Percentiles rank a stretch among this genome's conserved stretches.
Evolutionary conservation across 2,329 filamentous ascomycete species (phyloP).

Genomic region (Tolypocladium endophyticum): DNA sequence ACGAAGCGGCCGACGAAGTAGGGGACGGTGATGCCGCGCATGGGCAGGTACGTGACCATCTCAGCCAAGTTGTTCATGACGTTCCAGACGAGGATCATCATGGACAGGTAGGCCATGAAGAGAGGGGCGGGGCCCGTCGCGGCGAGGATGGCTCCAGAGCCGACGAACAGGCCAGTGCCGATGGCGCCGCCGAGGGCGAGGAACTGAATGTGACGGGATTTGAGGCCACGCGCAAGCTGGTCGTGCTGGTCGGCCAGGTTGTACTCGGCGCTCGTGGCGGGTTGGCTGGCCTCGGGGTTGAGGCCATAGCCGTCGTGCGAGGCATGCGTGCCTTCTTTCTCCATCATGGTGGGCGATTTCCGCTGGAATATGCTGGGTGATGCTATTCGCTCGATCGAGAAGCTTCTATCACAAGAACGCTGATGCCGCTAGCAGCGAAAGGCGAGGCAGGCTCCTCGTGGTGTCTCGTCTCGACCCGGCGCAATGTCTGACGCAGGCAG

Average conservation of each 20-base stretch:
- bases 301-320: constrained; percentile 11
- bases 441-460: not conserved
- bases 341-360: constrained; percentile 4
- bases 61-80: constrained; percentile 46
- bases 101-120: constrained; percentile 55
- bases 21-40: constrained; percentile 45
- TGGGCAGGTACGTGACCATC: constrained; percentile 43
- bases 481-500: not conserved
- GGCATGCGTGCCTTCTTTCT: constrained; percentile 8
- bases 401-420: not conserved
- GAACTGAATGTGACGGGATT: constrained; percentile 51
- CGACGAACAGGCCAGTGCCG: constrained; percentile 54
- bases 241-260: constrained; percentile 25
- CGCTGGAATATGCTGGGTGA: not conserved
- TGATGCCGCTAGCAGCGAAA: not conserved
- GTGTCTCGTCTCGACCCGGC: not conserved
- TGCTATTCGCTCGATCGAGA: not conserved
- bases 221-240: constrained; percentile 45
- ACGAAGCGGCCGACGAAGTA: constrained; percentile 47
- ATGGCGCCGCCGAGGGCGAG: constrained; percentile 47
- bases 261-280: constrained; percentile 17
- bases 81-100: constrained; percentile 42
- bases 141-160: constrained; percentile 45
- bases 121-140: constrained; percentile 53
- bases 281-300: constrained; percentile 14